phyloP scores from a whole-genome alignment of 441 rosid genomes.

The Erysimum cheiri region DNA sequence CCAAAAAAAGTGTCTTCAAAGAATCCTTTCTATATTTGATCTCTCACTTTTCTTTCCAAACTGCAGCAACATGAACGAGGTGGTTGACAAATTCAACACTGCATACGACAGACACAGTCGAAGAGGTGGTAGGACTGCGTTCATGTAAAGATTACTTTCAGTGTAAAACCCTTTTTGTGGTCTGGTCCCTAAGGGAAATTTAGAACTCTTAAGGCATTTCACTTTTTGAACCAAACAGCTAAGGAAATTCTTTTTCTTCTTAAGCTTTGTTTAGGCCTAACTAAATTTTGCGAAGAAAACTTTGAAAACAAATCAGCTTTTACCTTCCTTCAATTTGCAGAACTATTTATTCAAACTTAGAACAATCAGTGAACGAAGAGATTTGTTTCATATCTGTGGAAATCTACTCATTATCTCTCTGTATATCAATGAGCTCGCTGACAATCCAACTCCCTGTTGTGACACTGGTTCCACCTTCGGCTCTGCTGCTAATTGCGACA shows the following conservation, averaged over 20 bases:
- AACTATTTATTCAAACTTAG: slow-evolving; percentile 11
- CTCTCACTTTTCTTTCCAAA: slow-evolving; percentile 5
- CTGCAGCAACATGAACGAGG: slow-evolving; percentile 88
- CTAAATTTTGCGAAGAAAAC: neutral
- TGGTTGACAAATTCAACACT: slow-evolving; percentile 90
- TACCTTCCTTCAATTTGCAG: slow-evolving; percentile 1
- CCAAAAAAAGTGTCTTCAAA: neutral
- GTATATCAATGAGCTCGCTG: slow-evolving; percentile 22
- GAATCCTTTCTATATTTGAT: slow-evolving; percentile 10
- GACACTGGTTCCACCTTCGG: slow-evolving; percentile 30
- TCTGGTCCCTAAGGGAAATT: slow-evolving; percentile 10
- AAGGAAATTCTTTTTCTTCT: slow-evolving; percentile 5
- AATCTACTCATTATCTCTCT: slow-evolving; percentile 31
- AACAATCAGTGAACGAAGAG: slow-evolving; percentile 22
- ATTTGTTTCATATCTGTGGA: slow-evolving; percentile 21
- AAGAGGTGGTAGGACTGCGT: slow-evolving; percentile 80
- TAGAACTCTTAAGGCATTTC: slow-evolving; percentile 11
- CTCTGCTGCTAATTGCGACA: neutral
- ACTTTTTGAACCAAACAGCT: slow-evolving; percentile 24
- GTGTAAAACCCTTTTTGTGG: slow-evolving; percentile 21
- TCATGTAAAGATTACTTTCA: slow-evolving; percentile 52
- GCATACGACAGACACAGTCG: slow-evolving; percentile 84
- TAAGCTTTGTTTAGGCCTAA: slow-evolving; percentile 12
- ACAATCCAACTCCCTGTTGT: slow-evolving; percentile 19
- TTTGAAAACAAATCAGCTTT: neutral